Base-by-base conservation (phyloP, 495 filamentous ascomycete species). In the Neurospora sublineolata region DNA sequence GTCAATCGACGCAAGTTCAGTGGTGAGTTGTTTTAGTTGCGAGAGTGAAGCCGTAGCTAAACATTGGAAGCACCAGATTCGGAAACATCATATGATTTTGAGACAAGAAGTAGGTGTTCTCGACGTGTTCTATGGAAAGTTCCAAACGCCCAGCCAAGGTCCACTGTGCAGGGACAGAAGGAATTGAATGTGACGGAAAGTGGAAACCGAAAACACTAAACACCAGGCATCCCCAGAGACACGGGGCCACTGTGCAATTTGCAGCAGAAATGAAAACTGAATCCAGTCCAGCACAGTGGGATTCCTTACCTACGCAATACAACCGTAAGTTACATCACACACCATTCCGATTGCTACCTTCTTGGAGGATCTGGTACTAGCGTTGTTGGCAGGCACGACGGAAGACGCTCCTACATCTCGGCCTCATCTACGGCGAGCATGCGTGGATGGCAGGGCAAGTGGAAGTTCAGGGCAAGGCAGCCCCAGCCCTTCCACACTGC, bases 1-100 rank as follows among this genome's bases (percentile, higher is more conserved):
- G 76, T 77, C 77, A 78, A 80, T 77, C 75, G 27, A 36, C 27
- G 52, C 46, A 12, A 60, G 23, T 27, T 64, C 52, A 64, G 52
- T 64, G 52, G 27, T 33, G 27, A 60, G 27, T 33, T 33, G 27
- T 30, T 60, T 60, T 6, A 30, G 14, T 4, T 60, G 14, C 52
- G 27, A 27, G 7, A 60, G 14, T 33, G 52, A 33, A 33, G 52
- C 20, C 12, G 14, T 60, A 14, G 52, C 52, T 60, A 33, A 60
- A 18, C 27, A 14, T 33, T 30, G 27, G 52, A 60, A 30, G 52
- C 27, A 60, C 27, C 14, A 16, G 27, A 16, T 60, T 30, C 12
- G 52, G 52, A 46, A 46, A 46, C 10, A 46, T 52, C 10, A 14
- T 27, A 58, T 58, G 46, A 12, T 27, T 27, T 12, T 52, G 46